Percentiles rank a stretch among this genome's conserved stretches.
phyloP scores from a whole-genome alignment of 2,329 filamentous ascomycete species.

The Pochonia chlamydosporia region DNA sequence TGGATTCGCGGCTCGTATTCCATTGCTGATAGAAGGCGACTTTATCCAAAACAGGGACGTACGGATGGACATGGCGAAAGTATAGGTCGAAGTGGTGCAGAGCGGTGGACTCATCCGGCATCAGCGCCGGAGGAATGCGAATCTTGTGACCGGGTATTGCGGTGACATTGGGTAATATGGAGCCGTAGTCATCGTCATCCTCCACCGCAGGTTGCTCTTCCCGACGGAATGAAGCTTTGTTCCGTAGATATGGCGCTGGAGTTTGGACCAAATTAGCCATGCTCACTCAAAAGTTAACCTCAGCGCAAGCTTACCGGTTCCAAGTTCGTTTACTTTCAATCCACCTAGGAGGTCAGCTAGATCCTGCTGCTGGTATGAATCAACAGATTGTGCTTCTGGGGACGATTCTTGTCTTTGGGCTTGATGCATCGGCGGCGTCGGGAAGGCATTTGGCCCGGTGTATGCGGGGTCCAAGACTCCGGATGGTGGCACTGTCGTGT shows the following conservation, averaged over 20 bases:
- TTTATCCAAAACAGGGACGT: conserved; percentile 84
- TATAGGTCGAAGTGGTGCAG: conserved; percentile 85
- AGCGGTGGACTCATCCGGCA: conserved; percentile 81
- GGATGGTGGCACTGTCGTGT: conserved; percentile 45
- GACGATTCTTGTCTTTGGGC: conserved; percentile 28
- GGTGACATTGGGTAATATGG: conserved; percentile 61
- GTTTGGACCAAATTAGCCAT: neutral
- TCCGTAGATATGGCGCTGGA: conserved; percentile 77
- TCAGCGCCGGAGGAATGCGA: conserved; percentile 84
- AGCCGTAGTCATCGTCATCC: conserved; percentile 68
- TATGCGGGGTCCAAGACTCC: conserved; percentile 48
- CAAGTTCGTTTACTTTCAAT: conserved; percentile 79
- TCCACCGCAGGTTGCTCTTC: conserved; percentile 61
- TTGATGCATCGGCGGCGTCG: conserved; percentile 41
- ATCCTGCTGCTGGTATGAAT: conserved; percentile 63
- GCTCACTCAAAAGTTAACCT: neutral
- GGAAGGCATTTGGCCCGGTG: conserved; percentile 42
- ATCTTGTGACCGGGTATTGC: conserved; percentile 69
- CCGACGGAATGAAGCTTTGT: conserved; percentile 43
- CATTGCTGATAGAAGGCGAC: conserved; percentile 82
- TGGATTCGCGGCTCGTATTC: conserved; percentile 73
- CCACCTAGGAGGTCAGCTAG: conserved; percentile 78
- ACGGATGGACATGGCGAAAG: conserved; percentile 86
- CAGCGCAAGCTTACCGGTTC: conserved; percentile 59
- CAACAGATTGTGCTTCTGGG: conserved; percentile 49